Evolutionary conservation across 176 grass and related monocot species (phyloP).

Genomic region (Aegilops tauschii): DNA sequence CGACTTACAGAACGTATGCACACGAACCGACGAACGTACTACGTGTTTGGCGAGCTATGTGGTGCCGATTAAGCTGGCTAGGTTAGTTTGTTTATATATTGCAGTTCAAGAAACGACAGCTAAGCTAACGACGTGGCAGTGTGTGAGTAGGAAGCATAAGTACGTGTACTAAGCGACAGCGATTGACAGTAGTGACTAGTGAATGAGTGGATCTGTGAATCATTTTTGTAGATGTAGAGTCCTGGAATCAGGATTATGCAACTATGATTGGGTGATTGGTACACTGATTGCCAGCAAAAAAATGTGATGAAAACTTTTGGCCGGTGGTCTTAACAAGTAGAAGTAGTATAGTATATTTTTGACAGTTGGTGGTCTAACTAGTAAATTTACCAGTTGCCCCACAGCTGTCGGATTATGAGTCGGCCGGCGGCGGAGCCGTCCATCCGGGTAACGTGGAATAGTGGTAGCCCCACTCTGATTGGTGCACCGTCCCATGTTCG

Average conservation of each 20-base stretch:
- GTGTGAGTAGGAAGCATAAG: background rate
- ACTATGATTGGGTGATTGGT: background rate
- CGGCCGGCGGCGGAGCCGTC: background rate
- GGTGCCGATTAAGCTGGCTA: background rate
- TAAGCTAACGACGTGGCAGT: background rate
- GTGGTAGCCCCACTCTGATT: background rate
- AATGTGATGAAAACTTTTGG: background rate
- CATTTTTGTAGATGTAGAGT: background rate
- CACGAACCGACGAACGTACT: no score
- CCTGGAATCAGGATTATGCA: background rate
- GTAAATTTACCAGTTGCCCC: background rate
- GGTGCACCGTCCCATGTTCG: background rate
- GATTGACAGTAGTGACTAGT: background rate
- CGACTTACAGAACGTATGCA: background rate
- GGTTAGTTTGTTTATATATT: background rate
- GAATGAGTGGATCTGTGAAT: background rate
- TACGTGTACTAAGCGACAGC: background rate
- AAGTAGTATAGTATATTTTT: no score
- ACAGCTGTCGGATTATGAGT: constrained; percentile 5
- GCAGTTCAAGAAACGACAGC: background rate
- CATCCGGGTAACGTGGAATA: background rate
- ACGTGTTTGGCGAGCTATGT: background rate
- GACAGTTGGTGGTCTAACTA: background rate
- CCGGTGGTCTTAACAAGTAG: background rate
- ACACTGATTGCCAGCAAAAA: background rate